phyloP scores from a whole-genome alignment of 495 filamentous ascomycete genomes.

The Hypomontagnella monticulosa region DNA sequence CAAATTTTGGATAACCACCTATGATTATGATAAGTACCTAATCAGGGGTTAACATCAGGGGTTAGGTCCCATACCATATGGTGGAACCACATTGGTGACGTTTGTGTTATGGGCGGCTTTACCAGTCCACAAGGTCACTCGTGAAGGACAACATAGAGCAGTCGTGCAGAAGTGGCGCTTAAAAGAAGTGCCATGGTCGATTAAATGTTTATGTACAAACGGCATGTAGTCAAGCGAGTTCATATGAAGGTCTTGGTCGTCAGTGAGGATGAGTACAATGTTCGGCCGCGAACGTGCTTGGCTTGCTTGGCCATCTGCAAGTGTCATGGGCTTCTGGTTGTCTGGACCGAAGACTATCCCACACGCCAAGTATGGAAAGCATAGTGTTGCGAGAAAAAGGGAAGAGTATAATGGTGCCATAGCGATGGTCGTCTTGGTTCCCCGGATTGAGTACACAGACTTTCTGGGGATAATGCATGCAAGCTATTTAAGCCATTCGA shows the following conservation, averaged over 20 bases:
- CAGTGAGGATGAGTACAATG: conserved; percentile 71
- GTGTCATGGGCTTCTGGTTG: conserved; percentile 24
- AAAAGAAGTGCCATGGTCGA: conserved; percentile 64
- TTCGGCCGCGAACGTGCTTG: conserved; percentile 53
- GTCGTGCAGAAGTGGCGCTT: conserved; percentile 69
- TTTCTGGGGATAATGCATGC: too few species aligned
- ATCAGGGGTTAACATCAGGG: neutral
- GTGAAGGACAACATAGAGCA: conserved; percentile 70
- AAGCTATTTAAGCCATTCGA: too few species aligned
- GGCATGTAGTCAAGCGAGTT: conserved; percentile 68
- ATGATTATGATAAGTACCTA: neutral
- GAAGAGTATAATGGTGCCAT: neutral
- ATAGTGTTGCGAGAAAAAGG: neutral
- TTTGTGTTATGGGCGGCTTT: conserved; percentile 78
- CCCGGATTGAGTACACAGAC: too few species aligned
- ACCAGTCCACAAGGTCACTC: conserved; percentile 72
- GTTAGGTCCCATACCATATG: conserved; percentile 57
- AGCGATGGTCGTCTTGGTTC: neutral
- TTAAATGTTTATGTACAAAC: conserved; percentile 60
- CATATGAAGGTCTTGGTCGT: conserved; percentile 72
- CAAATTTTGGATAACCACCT: conserved; percentile 78
- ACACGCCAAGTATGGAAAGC: neutral
- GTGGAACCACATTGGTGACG: conserved; percentile 73
- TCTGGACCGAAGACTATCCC: conserved; percentile 23
- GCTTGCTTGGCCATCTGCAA: neutral